These are phyloP conservation scores for Mycena belliarum DNA, from an alignment of 768 basidiomycete species.

Conservation along the genomic window DNA sequence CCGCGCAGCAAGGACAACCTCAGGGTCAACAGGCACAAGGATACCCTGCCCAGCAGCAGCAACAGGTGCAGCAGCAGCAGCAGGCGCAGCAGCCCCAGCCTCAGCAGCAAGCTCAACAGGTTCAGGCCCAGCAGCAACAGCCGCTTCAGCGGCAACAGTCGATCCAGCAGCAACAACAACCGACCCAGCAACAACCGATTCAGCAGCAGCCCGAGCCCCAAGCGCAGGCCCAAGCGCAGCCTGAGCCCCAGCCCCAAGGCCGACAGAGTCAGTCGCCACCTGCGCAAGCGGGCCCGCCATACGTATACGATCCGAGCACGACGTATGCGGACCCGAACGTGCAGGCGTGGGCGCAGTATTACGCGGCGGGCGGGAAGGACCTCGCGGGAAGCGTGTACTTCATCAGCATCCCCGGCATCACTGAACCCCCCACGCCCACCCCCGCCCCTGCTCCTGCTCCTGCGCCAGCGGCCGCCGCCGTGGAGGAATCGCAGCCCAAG, in stretches of 20 bases:
- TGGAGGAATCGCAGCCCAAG: constrained; percentile 3
- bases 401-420: constrained; percentile 73
- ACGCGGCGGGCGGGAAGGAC: constrained; percentile 77
- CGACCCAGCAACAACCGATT: background rate
- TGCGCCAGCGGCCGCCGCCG: constrained; percentile 13
- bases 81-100: constrained; percentile 25
- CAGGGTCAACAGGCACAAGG: constrained; percentile 26
- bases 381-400: constrained; percentile 80
- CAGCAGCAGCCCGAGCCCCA: constrained; percentile 22
- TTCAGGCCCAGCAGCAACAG: background rate
- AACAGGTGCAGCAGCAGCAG: constrained; percentile 23
- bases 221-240: constrained; percentile 24
- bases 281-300: constrained; percentile 42
- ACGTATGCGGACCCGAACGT: constrained; percentile 80
- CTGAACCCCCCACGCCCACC: constrained; percentile 36
- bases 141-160: no score
- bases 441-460: background rate
- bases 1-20: constrained; percentile 14
- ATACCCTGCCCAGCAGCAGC: constrained; percentile 38
- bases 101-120: constrained; percentile 8
- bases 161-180: constrained; percentile 22
- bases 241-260: constrained; percentile 24
- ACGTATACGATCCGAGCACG: constrained; percentile 60
- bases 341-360: constrained; percentile 87
- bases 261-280: constrained; percentile 17